These are phyloP conservation scores for Cenchrus fungigraminus DNA, from an alignment of 176 grass and related monocot genomes.

Conservation along the genomic window DNA sequence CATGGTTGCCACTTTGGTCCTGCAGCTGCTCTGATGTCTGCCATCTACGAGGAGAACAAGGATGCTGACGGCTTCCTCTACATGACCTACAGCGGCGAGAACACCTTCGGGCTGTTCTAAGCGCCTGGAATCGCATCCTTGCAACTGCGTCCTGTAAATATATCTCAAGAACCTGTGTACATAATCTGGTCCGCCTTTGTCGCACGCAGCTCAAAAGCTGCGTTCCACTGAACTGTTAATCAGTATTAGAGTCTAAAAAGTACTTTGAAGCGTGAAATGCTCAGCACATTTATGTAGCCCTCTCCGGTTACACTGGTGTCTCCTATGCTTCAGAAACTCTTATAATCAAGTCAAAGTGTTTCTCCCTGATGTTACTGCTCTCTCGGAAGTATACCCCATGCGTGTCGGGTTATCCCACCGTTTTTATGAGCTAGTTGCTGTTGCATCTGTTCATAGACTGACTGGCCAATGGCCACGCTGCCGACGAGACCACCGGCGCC, in stretches of 20 bases:
- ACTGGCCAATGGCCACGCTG: not conserved
- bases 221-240: not conserved
- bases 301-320: not conserved
- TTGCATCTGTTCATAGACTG: not conserved
- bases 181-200: slow-evolving; percentile 16
- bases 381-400: not conserved
- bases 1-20: not conserved
- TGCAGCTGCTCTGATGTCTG: slow-evolving; percentile 89
- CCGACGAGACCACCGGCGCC: not conserved
- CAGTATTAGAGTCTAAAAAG: not conserved
- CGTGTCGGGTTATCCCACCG: not conserved
- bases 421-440: not conserved
- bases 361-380: not conserved
- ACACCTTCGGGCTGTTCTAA: slow-evolving; percentile 77
- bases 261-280: not conserved
- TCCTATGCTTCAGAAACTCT: not conserved
- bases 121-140: not conserved
- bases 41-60: slow-evolving; percentile 89
- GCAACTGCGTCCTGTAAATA: slow-evolving; percentile 64
- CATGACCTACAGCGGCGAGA: slow-evolving; percentile 96
- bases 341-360: not conserved
- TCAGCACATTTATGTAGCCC: slow-evolving; percentile 16
- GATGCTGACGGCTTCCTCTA: slow-evolving; percentile 92
- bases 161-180: slow-evolving; percentile 35
- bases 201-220: not conserved